These are phyloP conservation scores for Scenedesmus sp. DNA, from an alignment of 163 green algal genomes.

Conservation along the genomic window DNA sequence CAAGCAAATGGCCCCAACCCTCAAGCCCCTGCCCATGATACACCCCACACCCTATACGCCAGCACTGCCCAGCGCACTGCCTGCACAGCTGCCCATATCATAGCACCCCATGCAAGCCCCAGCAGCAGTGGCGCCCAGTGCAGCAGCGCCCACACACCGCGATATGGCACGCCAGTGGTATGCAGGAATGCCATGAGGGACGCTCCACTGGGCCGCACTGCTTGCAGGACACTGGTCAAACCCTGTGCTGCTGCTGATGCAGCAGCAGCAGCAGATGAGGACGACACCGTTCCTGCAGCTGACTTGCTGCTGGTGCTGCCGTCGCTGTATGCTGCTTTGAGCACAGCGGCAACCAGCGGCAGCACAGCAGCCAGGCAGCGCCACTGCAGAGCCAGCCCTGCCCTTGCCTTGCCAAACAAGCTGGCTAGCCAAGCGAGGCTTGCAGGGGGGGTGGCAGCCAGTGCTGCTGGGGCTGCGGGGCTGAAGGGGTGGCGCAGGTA, in stretches of 20 bases:
- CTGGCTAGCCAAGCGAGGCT: background rate
- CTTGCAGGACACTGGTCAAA: background rate
- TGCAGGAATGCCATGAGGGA: slow-evolving; percentile 27
- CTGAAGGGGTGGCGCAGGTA: slow-evolving; percentile 40
- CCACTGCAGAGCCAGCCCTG: slow-evolving; percentile 40
- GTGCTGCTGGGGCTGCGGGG: slow-evolving; percentile 27
- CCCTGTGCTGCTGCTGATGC: background rate
- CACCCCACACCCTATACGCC: slow-evolving; percentile 17
- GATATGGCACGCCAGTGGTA: background rate
- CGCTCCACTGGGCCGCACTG: slow-evolving; percentile 12
- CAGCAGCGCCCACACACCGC: slow-evolving; percentile 24
- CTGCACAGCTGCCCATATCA: slow-evolving; percentile 2
- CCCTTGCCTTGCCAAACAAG: background rate
- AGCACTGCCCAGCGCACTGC: background rate
- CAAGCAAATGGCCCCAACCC: background rate
- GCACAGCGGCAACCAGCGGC: slow-evolving; percentile 29
- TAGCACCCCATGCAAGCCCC: slow-evolving; percentile 1
- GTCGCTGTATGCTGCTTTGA: background rate
- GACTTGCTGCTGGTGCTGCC: background rate
- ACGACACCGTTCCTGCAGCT: background rate
- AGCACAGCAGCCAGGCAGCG: slow-evolving; percentile 14
- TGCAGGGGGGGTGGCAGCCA: background rate
- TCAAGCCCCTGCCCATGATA: slow-evolving; percentile 15
- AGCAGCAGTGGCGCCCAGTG: slow-evolving; percentile 21
- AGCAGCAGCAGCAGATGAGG: background rate